Conservation (phyloP, 2,329 filamentous ascomycete species). For the Aspergillus ochraceus region DNA sequence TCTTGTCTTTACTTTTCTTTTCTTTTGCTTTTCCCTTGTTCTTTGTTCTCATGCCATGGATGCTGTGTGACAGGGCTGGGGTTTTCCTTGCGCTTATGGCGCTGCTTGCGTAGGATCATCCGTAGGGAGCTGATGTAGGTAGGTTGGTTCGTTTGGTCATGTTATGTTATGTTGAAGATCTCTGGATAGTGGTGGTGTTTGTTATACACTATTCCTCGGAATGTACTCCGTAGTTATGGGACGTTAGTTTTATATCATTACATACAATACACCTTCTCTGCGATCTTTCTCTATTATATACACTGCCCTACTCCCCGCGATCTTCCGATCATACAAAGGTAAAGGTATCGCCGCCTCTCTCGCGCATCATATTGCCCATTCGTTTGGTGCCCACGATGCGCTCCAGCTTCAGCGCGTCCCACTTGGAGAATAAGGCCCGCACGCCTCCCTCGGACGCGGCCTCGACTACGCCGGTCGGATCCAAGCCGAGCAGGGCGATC, state of each 20-base stretch:
- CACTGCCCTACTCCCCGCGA: not conserved
- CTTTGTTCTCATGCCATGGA: not conserved
- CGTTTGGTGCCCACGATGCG: constrained; percentile 80
- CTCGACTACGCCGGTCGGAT: constrained; percentile 53
- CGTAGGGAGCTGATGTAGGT: not conserved
- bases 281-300: not conserved
- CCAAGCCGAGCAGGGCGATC: constrained; percentile 41
- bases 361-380: constrained; percentile 78
- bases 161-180: not conserved
- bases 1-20: not conserved
- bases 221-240: too few species aligned
- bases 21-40: not conserved
- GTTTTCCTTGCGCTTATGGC: not conserved
- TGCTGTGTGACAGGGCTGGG: not conserved
- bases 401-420: constrained; percentile 86
- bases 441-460: constrained; percentile 55
- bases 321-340: constrained; percentile 70
- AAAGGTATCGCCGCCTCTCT: constrained; percentile 83
- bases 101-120: not conserved
- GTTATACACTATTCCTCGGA: too few species aligned
- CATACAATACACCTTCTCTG: not conserved
- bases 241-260: not conserved
- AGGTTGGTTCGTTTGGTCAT: too few species aligned
- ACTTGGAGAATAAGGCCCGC: constrained; percentile 74
- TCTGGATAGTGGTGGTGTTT: not conserved